Evolutionary conservation across 345 rosid genomes (phyloP), one percentile per base, ranked within the genome.

Genomic region (Citrus medica): DNA sequence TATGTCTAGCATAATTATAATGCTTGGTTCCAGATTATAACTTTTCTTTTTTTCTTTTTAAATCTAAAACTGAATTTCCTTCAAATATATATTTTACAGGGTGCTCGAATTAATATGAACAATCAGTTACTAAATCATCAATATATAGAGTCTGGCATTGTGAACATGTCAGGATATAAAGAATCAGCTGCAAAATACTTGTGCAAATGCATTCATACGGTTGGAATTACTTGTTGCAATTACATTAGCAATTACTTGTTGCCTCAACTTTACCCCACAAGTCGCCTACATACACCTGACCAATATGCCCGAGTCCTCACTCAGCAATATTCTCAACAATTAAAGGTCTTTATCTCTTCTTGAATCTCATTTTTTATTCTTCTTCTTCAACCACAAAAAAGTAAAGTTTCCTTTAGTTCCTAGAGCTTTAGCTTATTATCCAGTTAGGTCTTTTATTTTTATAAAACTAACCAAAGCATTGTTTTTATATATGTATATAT

Each of bases 81-180:
- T 48, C 19, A 48, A 4, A 16, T 13, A 48, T 48, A 30, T 3
- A 30, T 48, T 48, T 48, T 4, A 74, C 83, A 87, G 94, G 94
- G 92, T n/a, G 82, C 76, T 14, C 48, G 75, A 76, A 82, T 89
- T 17, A 79, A 83, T 78, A 65, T 88, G 70, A 62, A 83, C 25
- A 4, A 5, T 67, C 92, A 89, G 81, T 61, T 91, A 68, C 12
- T 4, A 42, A 88, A 89, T 80, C 90, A 91, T 78, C 62, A 28
- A 30, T 58, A 13, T 24, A 84, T 84, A n/a, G 79, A 79, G 25
- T 46, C 74, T 0, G 12, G 68, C 35, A 66, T 84, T 13, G 69
- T 4, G 14, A 40, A 12, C 33, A 70, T 84, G 48, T 30, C 80
- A 32, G 76, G 71, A 69, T 72, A 7, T 17, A 74, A 63, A 2